Percentiles rank a stretch among this genome's conserved stretches.
phyloP scores from a whole-genome alignment of 768 basidiomycete species.

The Leccinum disarticulatum region DNA sequence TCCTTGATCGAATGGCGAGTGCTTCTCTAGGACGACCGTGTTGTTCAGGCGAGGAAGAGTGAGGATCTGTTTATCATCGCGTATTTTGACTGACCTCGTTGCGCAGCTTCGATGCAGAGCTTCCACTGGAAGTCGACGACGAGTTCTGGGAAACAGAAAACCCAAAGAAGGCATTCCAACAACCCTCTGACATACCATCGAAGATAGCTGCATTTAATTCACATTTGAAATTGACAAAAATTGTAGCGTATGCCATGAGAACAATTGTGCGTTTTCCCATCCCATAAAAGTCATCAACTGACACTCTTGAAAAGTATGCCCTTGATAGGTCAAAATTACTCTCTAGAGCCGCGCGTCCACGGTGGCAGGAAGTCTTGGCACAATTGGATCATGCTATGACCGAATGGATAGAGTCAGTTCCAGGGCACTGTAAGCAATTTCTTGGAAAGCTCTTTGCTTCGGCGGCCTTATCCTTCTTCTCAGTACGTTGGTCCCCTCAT shows the following conservation, averaged over 20 bases:
- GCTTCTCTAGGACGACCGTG: slow-evolving; percentile 56
- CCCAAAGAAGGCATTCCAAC: slow-evolving; percentile 56
- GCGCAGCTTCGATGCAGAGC: slow-evolving; percentile 77
- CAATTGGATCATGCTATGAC: slow-evolving; percentile 70
- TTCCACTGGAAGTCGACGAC: slow-evolving; percentile 81
- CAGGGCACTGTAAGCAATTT: slow-evolving; percentile 57
- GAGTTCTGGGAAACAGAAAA: slow-evolving; percentile 68
- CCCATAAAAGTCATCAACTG: slow-evolving; percentile 1
- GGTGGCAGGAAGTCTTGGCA: slow-evolving; percentile 59
- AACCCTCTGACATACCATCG: slow-evolving; percentile 61
- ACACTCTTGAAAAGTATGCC: slow-evolving; percentile 49
- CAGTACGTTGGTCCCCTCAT: slow-evolving; percentile 61
- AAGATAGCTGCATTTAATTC: slow-evolving; percentile 61
- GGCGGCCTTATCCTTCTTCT: neutral
- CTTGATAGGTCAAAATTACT: slow-evolving; percentile 64
- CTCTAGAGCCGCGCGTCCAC: slow-evolving; percentile 49
- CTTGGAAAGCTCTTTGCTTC: neutral
- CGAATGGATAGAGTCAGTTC: slow-evolving; percentile 70
- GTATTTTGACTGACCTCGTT: slow-evolving; percentile 8
- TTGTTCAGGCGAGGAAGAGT: slow-evolving; percentile 68
- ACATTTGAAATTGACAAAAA: slow-evolving; percentile 63
- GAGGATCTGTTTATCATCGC: slow-evolving; percentile 19
- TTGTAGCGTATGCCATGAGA: slow-evolving; percentile 65
- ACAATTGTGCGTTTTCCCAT: slow-evolving; percentile 53
- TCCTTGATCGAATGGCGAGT: slow-evolving; percentile 57